Base-by-base conservation (phyloP, 345 rosid species). In the Viola odorata region DNA sequence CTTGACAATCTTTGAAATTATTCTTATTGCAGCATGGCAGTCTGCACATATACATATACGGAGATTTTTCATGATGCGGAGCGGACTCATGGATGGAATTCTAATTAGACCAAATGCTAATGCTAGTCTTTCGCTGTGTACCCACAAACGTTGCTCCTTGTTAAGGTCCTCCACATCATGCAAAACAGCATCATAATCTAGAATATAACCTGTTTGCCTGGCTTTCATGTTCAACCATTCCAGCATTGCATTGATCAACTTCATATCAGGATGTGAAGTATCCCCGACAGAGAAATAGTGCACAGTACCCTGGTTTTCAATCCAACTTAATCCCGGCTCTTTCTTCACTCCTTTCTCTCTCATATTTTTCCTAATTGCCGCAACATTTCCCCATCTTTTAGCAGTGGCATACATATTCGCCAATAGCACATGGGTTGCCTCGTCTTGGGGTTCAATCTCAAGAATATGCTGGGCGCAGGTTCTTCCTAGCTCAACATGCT, bases 261-360 rank as follows among this genome's bases (percentile, higher is more conserved):
- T 92, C 76, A 69, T 63, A 69, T 85, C 90, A 0, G 84, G 81
- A 78, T 92, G 98, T 16, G 77, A 80, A 63, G 73, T 65, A 55
- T 77, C 86, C 53, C 85, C 88, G 1, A 76, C 96, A 15, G 80
- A 65, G 77, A 92, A 92, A 84, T 73, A 85, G 62, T 84, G 76
- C 68, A 77, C 79, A 1, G 61, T 64, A 4, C 97, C 91, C 66
- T 85, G 79, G 79, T 70, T 77, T 67, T 86, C 99, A 48, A 86
- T 61, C 99, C 97, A 94, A 76, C 97, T 94, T 68, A 94, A 53
- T 47, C 99, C 99, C 0, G 89, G 91, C 60, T 83, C 86, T 76
- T 94, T 90, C 73, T 77, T 90, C 15, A 94, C 76, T 60, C 95
- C 91, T 12, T 69, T 82, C 59, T 61, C 71, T 70, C 76, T 83